Evolutionary conservation across 192 early-diverging fungal genomes (phyloP), one percentile per base, ranked within the genome.

Genomic region (Coemansia sp.): DNA sequence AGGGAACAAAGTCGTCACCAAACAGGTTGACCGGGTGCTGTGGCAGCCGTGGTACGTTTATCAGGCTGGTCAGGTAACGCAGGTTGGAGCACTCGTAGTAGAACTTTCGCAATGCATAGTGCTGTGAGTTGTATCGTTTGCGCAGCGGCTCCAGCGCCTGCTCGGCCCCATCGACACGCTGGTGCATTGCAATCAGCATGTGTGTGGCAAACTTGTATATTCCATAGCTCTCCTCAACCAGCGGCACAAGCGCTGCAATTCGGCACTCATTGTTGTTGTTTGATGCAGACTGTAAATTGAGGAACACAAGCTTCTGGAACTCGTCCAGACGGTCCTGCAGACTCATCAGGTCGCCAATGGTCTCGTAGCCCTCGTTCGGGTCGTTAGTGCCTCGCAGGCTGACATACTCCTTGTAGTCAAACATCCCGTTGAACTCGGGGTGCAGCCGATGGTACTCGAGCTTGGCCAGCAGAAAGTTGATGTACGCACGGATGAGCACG

Each of bases 341-440:
- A 52, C 76, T 88, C 84, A 98, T 88, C 49, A 98, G 79, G 65
- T 98, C 95, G 50, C 86, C 90, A 75, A 98, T 98, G 14, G 95
- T 97, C 63, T 98, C 97, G 73, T 93, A 98, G 84, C 97, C 97
- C 86, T 97, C 97, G 75, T 98, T 97, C 23, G 97, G 97, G 79
- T 98, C 97, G 64, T 96, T 92, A 52, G 95, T 91, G 55, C 92
- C 91, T 72, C 91, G 93, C 61, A 98, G 74, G 43, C 91, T 91
- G 41, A 95, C 87, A 65, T 96, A 98, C 70, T 98, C 97, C 62
- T 97, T 91, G 77, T 98, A 98, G 67, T 97, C 94, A 85, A 98
- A 98, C 59, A 84, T 91, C 21, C 93, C 97, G 57, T 88, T 91
- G 70, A 97, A 98, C 61, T 94, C 92, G 10, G 93, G 93, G 70